Percentiles rank a stretch among this genome's conserved stretches.
These are phyloP conservation scores for Sarocladium brachiariae DNA, from an alignment of 2,329 filamentous ascomycete genomes.

Conservation along the genomic window DNA sequence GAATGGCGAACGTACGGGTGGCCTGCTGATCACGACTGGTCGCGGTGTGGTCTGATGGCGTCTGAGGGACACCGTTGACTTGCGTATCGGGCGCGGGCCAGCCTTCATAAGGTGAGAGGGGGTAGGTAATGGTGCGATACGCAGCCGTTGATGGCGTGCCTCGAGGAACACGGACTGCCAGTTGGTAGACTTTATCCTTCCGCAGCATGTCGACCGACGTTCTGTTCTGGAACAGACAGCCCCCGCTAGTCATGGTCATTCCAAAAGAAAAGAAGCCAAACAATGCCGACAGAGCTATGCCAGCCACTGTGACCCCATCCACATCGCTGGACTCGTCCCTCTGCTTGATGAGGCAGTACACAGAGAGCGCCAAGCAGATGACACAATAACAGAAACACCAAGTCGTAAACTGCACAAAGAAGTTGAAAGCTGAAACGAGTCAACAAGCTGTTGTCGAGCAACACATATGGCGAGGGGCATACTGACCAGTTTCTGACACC, in stretches of 20 bases:
- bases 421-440: slow-evolving; percentile 64
- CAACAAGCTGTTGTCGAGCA: not conserved
- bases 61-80: slow-evolving; percentile 13
- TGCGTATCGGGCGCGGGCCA: not conserved
- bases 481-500: slow-evolving; percentile 68
- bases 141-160: slow-evolving; percentile 32
- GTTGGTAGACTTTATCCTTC: slow-evolving; percentile 55
- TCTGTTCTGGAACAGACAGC: slow-evolving; percentile 64
- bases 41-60: slow-evolving; percentile 12
- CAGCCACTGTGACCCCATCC: slow-evolving; percentile 59
- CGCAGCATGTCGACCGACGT: slow-evolving; percentile 79
- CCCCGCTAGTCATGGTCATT: slow-evolving; percentile 68
- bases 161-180: slow-evolving; percentile 66
- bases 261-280: slow-evolving; percentile 75
- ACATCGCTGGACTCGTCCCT: slow-evolving; percentile 29
- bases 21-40: slow-evolving; percentile 37
- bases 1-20: slow-evolving; percentile 68
- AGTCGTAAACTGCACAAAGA: slow-evolving; percentile 79
- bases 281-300: slow-evolving; percentile 58
- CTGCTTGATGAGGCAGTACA: slow-evolving; percentile 55
- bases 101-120: slow-evolving; percentile 33
- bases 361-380: slow-evolving; percentile 56
- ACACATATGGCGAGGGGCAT: not conserved
- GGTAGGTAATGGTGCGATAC: slow-evolving; percentile 52
- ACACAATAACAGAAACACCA: slow-evolving; percentile 65